A percentile compares a stretch with the other conserved stretches of the same genome.
Evolutionary conservation across 2,329 filamentous ascomycete genomes (phyloP).

Genomic region (Ceratocystis huliohia): DNA sequence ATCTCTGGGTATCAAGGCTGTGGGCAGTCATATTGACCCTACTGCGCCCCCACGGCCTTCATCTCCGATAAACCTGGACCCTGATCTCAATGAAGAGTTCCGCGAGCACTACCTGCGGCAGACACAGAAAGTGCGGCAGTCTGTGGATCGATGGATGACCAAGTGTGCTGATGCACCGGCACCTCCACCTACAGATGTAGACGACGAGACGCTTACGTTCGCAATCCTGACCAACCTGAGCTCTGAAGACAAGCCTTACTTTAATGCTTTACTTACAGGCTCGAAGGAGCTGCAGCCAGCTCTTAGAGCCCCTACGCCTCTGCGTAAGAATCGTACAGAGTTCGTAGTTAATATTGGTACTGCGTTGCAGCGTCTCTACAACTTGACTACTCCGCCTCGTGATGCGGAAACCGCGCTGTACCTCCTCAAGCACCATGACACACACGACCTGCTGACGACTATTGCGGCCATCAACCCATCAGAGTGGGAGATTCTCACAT

Average conservation of each 20-base stretch:
- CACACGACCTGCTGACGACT: slow-evolving; percentile 79
- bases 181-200: slow-evolving; percentile 73
- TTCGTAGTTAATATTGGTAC: slow-evolving; percentile 62
- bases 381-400: slow-evolving; percentile 57
- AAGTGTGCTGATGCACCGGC: slow-evolving; percentile 62
- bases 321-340: slow-evolving; percentile 53
- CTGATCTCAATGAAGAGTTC: slow-evolving; percentile 88
- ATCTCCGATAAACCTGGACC: slow-evolving; percentile 65
- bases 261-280: slow-evolving; percentile 63
- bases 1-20: slow-evolving; percentile 47
- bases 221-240: slow-evolving; percentile 83
- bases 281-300: slow-evolving; percentile 43
- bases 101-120: slow-evolving; percentile 84
- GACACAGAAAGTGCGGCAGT: slow-evolving; percentile 81
- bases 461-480: slow-evolving; percentile 75
- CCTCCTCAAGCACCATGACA: slow-evolving; percentile 65
- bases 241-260: slow-evolving; percentile 61
- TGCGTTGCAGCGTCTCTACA: slow-evolving; percentile 75
- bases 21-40: slow-evolving; percentile 46
- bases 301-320: slow-evolving; percentile 55
- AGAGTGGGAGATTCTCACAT: slow-evolving; percentile 95
- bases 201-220: slow-evolving; percentile 87
- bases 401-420: slow-evolving; percentile 80
- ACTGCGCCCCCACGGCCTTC: slow-evolving; percentile 44
- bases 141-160: slow-evolving; percentile 80